Percentiles rank a stretch among this genome's conserved stretches.
Evolutionary conservation across 2,329 filamentous ascomycete species (phyloP).

Genomic region (Aspergillus aculeatus): DNA sequence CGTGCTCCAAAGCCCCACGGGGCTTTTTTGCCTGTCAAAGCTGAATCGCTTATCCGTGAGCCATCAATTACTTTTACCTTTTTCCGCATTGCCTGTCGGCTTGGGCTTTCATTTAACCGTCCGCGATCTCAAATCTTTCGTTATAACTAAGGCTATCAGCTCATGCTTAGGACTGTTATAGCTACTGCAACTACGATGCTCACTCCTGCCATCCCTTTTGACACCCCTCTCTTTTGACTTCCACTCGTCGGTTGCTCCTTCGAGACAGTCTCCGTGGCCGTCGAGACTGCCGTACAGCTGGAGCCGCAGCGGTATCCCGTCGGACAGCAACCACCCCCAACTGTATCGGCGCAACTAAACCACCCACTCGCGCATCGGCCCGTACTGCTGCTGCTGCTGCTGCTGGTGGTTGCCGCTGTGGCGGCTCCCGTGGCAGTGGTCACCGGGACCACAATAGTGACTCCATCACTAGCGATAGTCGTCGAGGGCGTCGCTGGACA

Average conservation of each 20-base stretch:
- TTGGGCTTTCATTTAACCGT: background rate
- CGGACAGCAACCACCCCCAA: slow-evolving; percentile 80
- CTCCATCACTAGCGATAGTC: slow-evolving; percentile 62
- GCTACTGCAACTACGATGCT: slow-evolving; percentile 8
- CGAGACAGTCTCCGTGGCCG: slow-evolving; percentile 53
- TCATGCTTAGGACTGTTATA: background rate
- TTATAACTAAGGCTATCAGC: background rate
- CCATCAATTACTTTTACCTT: background rate
- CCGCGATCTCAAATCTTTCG: background rate
- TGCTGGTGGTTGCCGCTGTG: slow-evolving; percentile 3
- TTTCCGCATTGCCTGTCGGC: background rate
- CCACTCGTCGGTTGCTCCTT: slow-evolving; percentile 35
- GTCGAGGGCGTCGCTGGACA: slow-evolving; percentile 70
- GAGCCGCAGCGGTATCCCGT: slow-evolving; percentile 70
- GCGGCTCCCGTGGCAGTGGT: slow-evolving; percentile 39
- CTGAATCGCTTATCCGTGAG: background rate
- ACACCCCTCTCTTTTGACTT: slow-evolving; percentile 7
- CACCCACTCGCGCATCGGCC: slow-evolving; percentile 73
- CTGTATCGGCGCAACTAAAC: slow-evolving; percentile 66
- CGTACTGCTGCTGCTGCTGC: slow-evolving; percentile 31
- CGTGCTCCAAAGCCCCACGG: slow-evolving; percentile 6
- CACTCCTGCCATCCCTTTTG: slow-evolving; percentile 7
- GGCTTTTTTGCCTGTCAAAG: background rate
- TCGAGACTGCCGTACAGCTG: slow-evolving; percentile 63
- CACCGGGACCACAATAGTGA: slow-evolving; percentile 67